phyloP scores from a whole-genome alignment of 345 rosid genomes.

The Eucalyptus regnans region DNA sequence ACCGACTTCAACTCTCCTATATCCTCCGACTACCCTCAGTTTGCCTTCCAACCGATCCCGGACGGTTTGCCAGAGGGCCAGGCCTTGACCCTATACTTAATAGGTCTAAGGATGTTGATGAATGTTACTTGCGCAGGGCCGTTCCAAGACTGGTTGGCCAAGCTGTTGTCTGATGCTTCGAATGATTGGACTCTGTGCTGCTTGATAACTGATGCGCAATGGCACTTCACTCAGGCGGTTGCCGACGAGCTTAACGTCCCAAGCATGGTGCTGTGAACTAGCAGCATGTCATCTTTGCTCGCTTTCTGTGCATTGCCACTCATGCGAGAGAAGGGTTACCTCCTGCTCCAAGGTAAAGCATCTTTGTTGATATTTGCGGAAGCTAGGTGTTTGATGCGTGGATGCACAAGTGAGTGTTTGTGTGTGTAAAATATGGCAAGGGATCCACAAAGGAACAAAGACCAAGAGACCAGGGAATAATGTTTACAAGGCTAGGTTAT shows the following conservation, averaged over 20 bases:
- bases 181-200: constrained; percentile 14
- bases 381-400: no score
- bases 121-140: constrained; percentile 15
- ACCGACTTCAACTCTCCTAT: constrained; percentile 34
- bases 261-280: constrained; percentile 30
- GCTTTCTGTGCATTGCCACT: constrained; percentile 9
- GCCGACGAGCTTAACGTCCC: constrained; percentile 22
- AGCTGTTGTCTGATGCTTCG: constrained; percentile 3
- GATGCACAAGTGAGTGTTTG: no score
- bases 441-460: no score
- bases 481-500: background rate
- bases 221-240: constrained; percentile 18
- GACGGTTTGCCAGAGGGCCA: background rate
- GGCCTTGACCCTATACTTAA: background rate
- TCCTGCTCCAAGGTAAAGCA: constrained; percentile 9
- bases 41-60: constrained; percentile 21
- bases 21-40: constrained; percentile 29
- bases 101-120: background rate
- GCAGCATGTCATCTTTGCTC: constrained; percentile 11
- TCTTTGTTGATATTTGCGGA: no score
- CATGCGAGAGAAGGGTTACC: constrained; percentile 8
- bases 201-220: constrained; percentile 27
- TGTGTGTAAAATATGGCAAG: no score
- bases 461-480: no score
- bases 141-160: constrained; percentile 16